Evolutionary conservation across 2,329 filamentous ascomycete genomes (phyloP).

Genomic region (Hypoxylon sp.): DNA sequence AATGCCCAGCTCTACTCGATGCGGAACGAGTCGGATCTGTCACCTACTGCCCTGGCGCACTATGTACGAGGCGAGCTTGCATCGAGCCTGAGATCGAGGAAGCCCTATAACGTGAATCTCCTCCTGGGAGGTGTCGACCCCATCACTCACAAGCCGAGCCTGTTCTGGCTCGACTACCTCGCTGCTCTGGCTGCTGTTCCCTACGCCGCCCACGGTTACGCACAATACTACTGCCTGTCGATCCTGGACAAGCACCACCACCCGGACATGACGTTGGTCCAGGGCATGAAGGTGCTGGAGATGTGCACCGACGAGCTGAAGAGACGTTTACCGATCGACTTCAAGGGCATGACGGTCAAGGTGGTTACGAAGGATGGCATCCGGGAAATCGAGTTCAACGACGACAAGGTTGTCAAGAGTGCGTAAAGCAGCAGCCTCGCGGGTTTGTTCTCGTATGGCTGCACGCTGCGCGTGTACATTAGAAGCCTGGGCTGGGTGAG

Average conservation of each 20-base stretch:
- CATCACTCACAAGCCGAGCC: constrained; percentile 86
- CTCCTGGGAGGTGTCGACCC: constrained; percentile 92
- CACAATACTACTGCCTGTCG: constrained; percentile 98
- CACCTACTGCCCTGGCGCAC: constrained; percentile 85
- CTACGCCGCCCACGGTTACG: constrained; percentile 97
- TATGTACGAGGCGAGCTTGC: constrained; percentile 96
- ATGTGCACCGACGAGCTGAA: constrained; percentile 98
- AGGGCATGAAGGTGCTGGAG: constrained; percentile 89
- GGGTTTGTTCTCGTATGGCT: constrained; percentile 28
- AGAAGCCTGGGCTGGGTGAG: constrained; percentile 37
- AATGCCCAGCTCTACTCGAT: constrained; percentile 98
- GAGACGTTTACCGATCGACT: constrained; percentile 95
- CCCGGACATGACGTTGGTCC: constrained; percentile 86
- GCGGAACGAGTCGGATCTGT: constrained; percentile 94
- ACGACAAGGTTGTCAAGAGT: constrained; percentile 74
- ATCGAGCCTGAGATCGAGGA: constrained; percentile 85
- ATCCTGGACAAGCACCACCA: constrained; percentile 99
- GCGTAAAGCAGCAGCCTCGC: constrained; percentile 55
- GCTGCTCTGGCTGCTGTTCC: constrained; percentile 87
- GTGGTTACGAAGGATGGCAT: constrained; percentile 95
- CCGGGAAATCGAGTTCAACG: constrained; percentile 82
- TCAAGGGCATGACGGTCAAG: constrained; percentile 97
- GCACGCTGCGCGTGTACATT: constrained; percentile 47
- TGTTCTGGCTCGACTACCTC: constrained; percentile 98
- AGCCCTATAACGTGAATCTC: constrained; percentile 96